Base-by-base conservation (phyloP, 768 basidiomycete genomes). In the Mycena galopus region DNA sequence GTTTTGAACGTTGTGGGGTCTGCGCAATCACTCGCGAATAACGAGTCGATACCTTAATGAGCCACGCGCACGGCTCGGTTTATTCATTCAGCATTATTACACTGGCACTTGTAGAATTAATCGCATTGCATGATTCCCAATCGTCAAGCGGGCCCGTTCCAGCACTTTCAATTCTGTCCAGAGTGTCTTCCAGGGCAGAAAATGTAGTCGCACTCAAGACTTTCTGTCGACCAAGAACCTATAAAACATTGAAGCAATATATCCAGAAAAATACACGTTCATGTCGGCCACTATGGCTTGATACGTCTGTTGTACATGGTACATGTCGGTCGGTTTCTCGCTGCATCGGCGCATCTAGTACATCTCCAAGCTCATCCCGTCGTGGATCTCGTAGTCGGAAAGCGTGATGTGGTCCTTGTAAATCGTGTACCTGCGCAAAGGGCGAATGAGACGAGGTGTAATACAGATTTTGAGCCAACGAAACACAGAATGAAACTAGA, bases 331-430 rank as follows among this genome's bases (percentile, higher is more conserved):
- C 12, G n/a, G n/a, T n/a, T 39, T 59, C 57, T 19, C 11, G 23
- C 30, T 25, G 69, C 30, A 33, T 29, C 62, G 32, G 35, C 39
- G 37, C 39, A 47, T 65, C 81, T 84, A 96, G 84, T 96, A 95
- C 94, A 97, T 91, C 86, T 97, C 95, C 81, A 97, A 85, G 80
- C 94, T 96, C 94, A 95, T 96, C 53, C 95, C 95, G 78, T 97
- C 94, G 79, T 96, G 82, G 74, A 97, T 96, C 85, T 97, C 96
- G 78, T 97, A 97, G 83, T 97, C 96, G n/a, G 86, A 76, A 8
- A 97, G 89, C 16, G 94, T 95, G 78, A 97, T 96, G 80, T 99
- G 96, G 81, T 99, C 97, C 84, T 99, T 99, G 87, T 92, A 99
- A 55, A 91, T 93, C 5, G 90, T 96, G 81, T 98, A 96, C 96